These are phyloP conservation scores for Zasmidium cellare DNA, from an alignment of 2,329 filamentous ascomycete species.

Conservation along the genomic window DNA sequence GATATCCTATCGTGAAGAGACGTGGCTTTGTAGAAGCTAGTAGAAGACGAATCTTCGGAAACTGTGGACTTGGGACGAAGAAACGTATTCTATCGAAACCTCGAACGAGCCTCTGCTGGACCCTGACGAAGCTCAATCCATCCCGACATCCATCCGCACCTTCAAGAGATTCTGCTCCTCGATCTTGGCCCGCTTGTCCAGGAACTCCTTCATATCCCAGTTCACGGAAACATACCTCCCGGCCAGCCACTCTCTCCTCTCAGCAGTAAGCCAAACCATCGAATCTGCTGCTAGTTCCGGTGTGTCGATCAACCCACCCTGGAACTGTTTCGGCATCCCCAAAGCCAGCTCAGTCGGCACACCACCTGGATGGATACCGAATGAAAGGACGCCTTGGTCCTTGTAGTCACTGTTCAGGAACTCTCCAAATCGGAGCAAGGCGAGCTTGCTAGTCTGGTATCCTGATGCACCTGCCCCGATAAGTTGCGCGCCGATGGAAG, in stretches of 20 bases:
- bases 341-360: constrained; percentile 46
- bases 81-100: too few relatives aligned
- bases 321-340: constrained; percentile 37
- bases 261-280: constrained; percentile 35
- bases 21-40: too few relatives aligned
- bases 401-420: constrained; percentile 47
- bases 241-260: constrained; percentile 40
- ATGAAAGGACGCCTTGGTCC: constrained; percentile 44
- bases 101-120: neutral
- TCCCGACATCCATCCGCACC: constrained; percentile 26
- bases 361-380: constrained; percentile 49
- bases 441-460: constrained; percentile 52
- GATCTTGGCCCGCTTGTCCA: constrained; percentile 36
- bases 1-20: too few relatives aligned
- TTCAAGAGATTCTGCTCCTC: constrained; percentile 39
- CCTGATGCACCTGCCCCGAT: constrained; percentile 33
- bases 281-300: constrained; percentile 34
- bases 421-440: constrained; percentile 48
- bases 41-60: too few relatives aligned
- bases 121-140: neutral
- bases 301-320: constrained; percentile 29
- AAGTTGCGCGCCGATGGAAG: constrained; percentile 43
- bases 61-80: too few relatives aligned
- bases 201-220: constrained; percentile 43
- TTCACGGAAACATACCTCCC: constrained; percentile 38